Percentiles rank a stretch among this genome's conserved stretches.
Conservation (phyloP, 2,329 filamentous ascomycete genomes). For the Xylaria hypoxylon region DNA sequence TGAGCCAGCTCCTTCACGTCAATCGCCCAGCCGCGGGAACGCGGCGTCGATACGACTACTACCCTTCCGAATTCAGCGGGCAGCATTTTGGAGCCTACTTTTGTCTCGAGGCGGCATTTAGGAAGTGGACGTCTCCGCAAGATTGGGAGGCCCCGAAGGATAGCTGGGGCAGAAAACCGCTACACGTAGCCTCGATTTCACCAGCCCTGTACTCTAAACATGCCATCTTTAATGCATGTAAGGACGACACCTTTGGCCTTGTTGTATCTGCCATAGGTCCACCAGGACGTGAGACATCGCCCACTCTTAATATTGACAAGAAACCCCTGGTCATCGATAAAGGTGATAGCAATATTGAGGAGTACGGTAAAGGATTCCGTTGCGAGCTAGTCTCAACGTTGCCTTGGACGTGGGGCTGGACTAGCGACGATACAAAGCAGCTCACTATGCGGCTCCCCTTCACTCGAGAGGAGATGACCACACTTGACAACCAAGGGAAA, state of each 20-base stretch:
- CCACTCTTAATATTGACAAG: background rate
- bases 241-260: background rate
- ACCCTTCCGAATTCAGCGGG: slow-evolving; percentile 17
- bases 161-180: slow-evolving; percentile 22
- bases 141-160: slow-evolving; percentile 14
- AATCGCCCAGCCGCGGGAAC: slow-evolving; percentile 13
- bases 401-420: slow-evolving; percentile 23
- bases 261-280: background rate
- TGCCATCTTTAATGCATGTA: slow-evolving; percentile 6
- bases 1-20: slow-evolving; percentile 24
- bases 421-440: background rate
- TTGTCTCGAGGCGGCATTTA: slow-evolving; percentile 16
- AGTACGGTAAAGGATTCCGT: background rate
- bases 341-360: background rate
- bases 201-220: slow-evolving; percentile 9
- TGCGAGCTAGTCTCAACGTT: background rate
- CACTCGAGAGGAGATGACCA: slow-evolving; percentile 11
- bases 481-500: slow-evolving; percentile 19
- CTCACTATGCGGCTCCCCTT: slow-evolving; percentile 18
- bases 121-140: slow-evolving; percentile 17
- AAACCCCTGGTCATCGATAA: background rate
- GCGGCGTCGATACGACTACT: slow-evolving; percentile 13
- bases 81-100: slow-evolving; percentile 26
- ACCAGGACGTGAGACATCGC: background rate
- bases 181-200: slow-evolving; percentile 22